Percentiles rank a stretch among this genome's conserved stretches.
These are phyloP conservation scores for Aaosphaeria arxii DNA, from an alignment of 2,329 filamentous ascomycete species.

Conservation along the genomic window DNA sequence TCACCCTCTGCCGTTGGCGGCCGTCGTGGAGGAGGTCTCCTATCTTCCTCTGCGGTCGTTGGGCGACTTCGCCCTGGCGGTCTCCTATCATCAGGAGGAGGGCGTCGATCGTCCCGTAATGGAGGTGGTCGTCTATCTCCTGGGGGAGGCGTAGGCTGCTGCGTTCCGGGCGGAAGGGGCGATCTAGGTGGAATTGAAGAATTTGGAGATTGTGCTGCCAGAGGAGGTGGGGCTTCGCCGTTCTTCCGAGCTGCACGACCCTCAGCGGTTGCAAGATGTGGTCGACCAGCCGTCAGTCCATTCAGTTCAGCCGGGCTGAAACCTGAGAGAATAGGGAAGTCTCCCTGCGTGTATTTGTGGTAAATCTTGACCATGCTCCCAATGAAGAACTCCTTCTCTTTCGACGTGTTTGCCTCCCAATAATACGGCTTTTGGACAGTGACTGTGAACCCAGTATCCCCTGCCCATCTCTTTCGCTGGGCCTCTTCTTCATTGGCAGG, in stretches of 20 bases:
- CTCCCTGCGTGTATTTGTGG: constrained; percentile 90
- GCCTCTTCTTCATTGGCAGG: constrained; percentile 59
- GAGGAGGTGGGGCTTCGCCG: constrained; percentile 1
- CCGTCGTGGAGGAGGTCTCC: constrained; percentile 12
- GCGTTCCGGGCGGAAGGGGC: constrained; percentile 8
- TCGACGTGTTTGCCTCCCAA: constrained; percentile 88
- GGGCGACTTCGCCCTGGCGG: constrained; percentile 6
- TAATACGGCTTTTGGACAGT: constrained; percentile 93
- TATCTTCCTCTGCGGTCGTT: constrained; percentile 4
- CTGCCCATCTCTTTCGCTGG: constrained; percentile 70
- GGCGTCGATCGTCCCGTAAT: constrained; percentile 7
- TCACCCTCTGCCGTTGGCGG: constrained; percentile 6
- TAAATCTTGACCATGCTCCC: constrained; percentile 95
- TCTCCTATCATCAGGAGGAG: constrained; percentile 8
- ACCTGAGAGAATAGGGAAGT: constrained; percentile 72
- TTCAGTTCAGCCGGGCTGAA: constrained; percentile 81
- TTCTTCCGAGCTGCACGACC: constrained; percentile 15
- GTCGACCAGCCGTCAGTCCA: constrained; percentile 60
- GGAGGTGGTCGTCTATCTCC: constrained; percentile 12
- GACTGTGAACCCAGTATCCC: constrained; percentile 79
- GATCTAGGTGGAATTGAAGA: constrained; percentile 5
- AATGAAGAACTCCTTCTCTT: constrained; percentile 99
- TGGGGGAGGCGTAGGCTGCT: constrained; percentile 3
- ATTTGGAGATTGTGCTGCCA: constrained; percentile 1
- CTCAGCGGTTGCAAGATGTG: constrained; percentile 27